Evolutionary conservation across 2,329 filamentous ascomycete species (phyloP).

Genomic region (Stachybotrys chlorohalonatus): DNA sequence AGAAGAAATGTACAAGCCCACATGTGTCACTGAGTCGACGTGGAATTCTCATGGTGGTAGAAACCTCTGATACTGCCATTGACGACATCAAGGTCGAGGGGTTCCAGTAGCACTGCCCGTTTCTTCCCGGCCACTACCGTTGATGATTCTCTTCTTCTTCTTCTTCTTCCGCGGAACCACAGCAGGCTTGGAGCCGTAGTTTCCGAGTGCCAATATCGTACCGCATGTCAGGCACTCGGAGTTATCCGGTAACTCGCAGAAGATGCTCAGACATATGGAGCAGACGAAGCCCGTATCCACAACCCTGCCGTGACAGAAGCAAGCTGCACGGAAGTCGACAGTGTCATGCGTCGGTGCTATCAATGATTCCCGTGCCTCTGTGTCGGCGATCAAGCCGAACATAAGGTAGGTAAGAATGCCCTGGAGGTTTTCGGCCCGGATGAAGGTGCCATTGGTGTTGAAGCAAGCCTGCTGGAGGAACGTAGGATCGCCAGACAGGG

Average conservation of each 20-base stretch:
- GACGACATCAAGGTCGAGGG: constrained; percentile 30
- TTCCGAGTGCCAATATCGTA: constrained; percentile 65
- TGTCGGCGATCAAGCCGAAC: constrained; percentile 76
- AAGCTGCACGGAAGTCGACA: constrained; percentile 96
- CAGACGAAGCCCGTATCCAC: constrained; percentile 93
- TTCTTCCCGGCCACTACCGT: constrained; percentile 43
- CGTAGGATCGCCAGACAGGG: constrained; percentile 76
- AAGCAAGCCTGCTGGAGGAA: constrained; percentile 84
- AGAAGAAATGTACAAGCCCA: too few species aligned
- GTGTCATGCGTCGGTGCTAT: constrained; percentile 73
- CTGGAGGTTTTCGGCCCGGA: constrained; percentile 45
- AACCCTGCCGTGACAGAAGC: constrained; percentile 89
- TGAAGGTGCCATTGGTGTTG: constrained; percentile 50
- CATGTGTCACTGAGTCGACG: neutral
- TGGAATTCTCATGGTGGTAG: neutral
- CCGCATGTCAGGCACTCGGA: constrained; percentile 77
- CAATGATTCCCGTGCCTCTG: constrained; percentile 48
- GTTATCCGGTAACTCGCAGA: constrained; percentile 57
- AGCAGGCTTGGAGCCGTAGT: constrained; percentile 68
- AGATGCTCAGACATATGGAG: constrained; percentile 92
- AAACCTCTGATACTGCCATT: neutral
- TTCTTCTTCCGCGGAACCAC: constrained; percentile 64
- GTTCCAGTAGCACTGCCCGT: constrained; percentile 53
- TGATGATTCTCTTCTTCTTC: constrained; percentile 61
- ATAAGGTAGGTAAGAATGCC: constrained; percentile 88